Percentiles rank a stretch among this genome's conserved stretches.
These are phyloP conservation scores for Erodium chrysanthum DNA, from an alignment of 441 rosid genomes.

Conservation along the genomic window DNA sequence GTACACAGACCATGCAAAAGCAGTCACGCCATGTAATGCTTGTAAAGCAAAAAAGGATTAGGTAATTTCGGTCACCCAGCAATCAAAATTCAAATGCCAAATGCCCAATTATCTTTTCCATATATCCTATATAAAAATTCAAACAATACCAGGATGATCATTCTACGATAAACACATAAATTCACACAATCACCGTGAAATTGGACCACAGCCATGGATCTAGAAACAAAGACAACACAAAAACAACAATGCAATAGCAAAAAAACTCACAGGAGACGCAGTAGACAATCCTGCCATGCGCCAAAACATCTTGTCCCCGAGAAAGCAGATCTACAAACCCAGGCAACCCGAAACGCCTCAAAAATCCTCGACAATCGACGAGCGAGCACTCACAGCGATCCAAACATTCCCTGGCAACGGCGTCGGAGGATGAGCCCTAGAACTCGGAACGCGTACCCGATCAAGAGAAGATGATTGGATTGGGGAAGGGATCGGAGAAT, in stretches of 20 bases:
- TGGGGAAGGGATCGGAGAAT: background rate
- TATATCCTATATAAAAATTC: background rate
- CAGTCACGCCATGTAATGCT: background rate
- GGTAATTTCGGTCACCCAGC: background rate
- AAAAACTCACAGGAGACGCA: conserved; percentile 71
- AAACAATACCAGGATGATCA: background rate
- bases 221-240: background rate
- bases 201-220: background rate
- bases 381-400: conserved; percentile 3
- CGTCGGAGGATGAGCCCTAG: conserved; percentile 1
- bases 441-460: background rate
- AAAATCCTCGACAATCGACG: background rate
- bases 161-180: background rate
- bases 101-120: background rate
- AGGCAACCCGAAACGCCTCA: conserved; percentile 1
- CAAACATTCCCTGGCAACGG: conserved; percentile 2
- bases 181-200: background rate
- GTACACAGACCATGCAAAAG: background rate
- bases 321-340: conserved; percentile 6
- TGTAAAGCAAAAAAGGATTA: background rate
- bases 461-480: background rate
- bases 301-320: conserved; percentile 63
- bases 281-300: conserved; percentile 88
- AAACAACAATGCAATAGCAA: background rate
- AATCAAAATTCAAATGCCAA: background rate